Evolutionary conservation across 345 rosid genomes (phyloP).

Genomic region (Moringa oleifera): DNA sequence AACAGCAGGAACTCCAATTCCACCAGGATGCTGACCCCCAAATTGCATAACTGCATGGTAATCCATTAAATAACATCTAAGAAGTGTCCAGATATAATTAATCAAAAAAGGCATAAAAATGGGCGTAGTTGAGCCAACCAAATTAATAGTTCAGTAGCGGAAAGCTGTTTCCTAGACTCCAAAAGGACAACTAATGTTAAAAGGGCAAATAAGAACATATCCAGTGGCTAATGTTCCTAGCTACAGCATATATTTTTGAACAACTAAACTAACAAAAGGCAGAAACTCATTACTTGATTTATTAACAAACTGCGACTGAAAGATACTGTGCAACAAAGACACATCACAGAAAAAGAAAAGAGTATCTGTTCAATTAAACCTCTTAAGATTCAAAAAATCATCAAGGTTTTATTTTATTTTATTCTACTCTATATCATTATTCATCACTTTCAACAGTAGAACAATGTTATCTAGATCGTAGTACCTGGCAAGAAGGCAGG

Average conservation of each 20-base stretch:
- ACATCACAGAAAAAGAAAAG: not conserved
- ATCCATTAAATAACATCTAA: slow-evolving; percentile 4
- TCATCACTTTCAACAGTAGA: slow-evolving; percentile 2
- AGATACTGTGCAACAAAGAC: not conserved
- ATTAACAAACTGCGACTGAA: not conserved
- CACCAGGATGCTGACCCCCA: slow-evolving; percentile 85
- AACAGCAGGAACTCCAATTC: slow-evolving; percentile 77
- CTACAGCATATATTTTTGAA: not conserved
- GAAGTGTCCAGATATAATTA: not conserved
- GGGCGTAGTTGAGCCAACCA: not conserved
- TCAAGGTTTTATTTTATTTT: not conserved
- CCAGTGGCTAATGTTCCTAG: not conserved
- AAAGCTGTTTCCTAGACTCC: not conserved
- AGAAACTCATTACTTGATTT: too few relatives aligned
- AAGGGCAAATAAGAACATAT: not conserved
- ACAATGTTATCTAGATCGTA: slow-evolving; percentile 2
- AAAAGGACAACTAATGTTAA: not conserved
- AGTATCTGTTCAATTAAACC: too few relatives aligned
- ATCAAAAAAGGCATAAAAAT: not conserved
- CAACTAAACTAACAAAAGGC: not conserved
- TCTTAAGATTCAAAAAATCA: not conserved
- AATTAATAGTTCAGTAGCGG: not conserved
- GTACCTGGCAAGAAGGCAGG: slow-evolving; percentile 65
- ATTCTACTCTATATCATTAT: slow-evolving; percentile 3
- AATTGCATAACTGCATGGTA: slow-evolving; percentile 75